Conservation (phyloP, 768 basidiomycete genomes). For the Fibroporia radiculosa region DNA sequence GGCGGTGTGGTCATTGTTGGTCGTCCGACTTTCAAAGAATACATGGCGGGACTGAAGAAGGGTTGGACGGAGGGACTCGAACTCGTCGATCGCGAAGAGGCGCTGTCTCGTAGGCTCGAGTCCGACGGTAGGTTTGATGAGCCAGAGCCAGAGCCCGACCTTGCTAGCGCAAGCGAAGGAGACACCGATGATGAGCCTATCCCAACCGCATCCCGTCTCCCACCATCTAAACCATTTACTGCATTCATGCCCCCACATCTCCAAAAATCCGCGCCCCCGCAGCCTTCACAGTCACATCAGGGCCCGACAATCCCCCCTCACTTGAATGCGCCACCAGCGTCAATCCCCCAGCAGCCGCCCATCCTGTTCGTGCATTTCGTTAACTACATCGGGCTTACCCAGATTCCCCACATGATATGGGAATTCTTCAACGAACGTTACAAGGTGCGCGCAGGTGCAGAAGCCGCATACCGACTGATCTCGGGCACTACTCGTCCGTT, state of each 20-base stretch:
- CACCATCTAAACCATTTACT: conserved; percentile 24
- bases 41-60: conserved; percentile 74
- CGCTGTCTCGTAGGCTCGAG: conserved; percentile 57
- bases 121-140: conserved; percentile 78
- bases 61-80: conserved; percentile 79
- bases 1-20: conserved; percentile 86
- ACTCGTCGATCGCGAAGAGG: conserved; percentile 63
- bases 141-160: conserved; percentile 25
- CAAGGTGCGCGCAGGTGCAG: conserved; percentile 72
- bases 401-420: conserved; percentile 85
- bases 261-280: conserved; percentile 18
- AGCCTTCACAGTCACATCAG: conserved; percentile 14
- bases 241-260: conserved; percentile 20
- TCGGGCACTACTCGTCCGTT: conserved; percentile 56
- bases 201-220: conserved; percentile 32
- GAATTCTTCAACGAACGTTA: conserved; percentile 87
- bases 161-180: conserved; percentile 22
- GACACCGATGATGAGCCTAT: conserved; percentile 31
- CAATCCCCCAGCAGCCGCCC: conserved; percentile 70
- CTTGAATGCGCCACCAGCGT: conserved; percentile 41
- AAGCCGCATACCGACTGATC: conserved; percentile 74
- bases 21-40: conserved; percentile 90
- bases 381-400: conserved; percentile 72
- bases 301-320: conserved; percentile 20
- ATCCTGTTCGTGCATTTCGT: conserved; percentile 69